Conservation (phyloP, 768 basidiomycete genomes). For the Boletus bicolor region DNA sequence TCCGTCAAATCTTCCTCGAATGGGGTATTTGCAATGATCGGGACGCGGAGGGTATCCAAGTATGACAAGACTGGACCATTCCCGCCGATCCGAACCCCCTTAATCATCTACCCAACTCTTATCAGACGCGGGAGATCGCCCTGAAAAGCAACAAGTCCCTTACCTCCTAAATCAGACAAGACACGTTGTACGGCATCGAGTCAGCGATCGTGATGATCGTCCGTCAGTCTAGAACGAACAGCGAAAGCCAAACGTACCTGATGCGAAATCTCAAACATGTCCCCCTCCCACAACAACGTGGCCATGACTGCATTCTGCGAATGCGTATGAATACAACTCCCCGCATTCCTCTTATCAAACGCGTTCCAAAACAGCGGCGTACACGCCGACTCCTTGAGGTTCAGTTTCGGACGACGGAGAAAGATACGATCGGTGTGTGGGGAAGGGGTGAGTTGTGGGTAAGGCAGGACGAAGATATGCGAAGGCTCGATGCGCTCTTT, state of each 20-base stretch:
- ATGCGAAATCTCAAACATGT: conserved; percentile 77
- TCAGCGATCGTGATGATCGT: conserved; percentile 1
- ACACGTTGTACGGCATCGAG: background rate
- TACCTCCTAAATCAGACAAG: conserved; percentile 39
- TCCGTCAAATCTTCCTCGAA: conserved; percentile 86
- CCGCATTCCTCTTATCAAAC: conserved; percentile 73
- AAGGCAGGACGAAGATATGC: conserved; percentile 89
- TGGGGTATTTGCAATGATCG: conserved; percentile 90
- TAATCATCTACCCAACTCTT: conserved; percentile 70
- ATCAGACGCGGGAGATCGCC: background rate
- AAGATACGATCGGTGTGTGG: conserved; percentile 71
- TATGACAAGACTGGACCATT: conserved; percentile 76
- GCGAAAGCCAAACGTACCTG: conserved; percentile 43
- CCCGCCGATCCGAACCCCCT: conserved; percentile 77
- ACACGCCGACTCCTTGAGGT: conserved; percentile 83
- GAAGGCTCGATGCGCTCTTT: conserved; percentile 80
- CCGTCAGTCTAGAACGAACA: background rate
- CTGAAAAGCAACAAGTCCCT: background rate
- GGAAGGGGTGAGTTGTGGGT: conserved; percentile 55
- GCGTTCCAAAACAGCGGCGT: conserved; percentile 93
- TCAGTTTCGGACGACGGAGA: conserved; percentile 65
- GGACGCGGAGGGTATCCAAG: conserved; percentile 79
- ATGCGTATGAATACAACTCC: conserved; percentile 89
- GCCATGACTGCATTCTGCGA: conserved; percentile 90
- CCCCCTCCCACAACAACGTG: conserved; percentile 70